phyloP scores from a whole-genome alignment of 192 early-diverging fungal genomes.

The Coemansia sp. region DNA sequence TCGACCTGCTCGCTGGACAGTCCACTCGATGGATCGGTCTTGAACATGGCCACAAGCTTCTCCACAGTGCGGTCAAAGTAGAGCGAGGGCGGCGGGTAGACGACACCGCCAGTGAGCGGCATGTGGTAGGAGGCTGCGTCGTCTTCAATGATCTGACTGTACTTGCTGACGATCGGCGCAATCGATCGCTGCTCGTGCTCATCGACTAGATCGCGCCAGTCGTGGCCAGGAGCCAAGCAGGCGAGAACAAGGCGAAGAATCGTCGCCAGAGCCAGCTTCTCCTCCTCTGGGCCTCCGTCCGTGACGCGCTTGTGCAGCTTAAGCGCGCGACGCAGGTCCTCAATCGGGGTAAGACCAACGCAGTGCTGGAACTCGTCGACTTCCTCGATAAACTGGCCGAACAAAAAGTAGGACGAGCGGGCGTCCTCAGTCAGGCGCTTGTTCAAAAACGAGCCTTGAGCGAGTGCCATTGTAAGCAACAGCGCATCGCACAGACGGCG shows the following conservation, averaged over 20 bases:
- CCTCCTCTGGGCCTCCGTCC: slow-evolving; percentile 71
- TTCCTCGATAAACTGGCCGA: slow-evolving; percentile 96
- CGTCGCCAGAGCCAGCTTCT: slow-evolving; percentile 77
- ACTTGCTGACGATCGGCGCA: slow-evolving; percentile 74
- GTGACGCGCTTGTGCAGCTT: slow-evolving; percentile 67
- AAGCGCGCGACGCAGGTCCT: slow-evolving; percentile 79
- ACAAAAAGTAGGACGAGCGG: slow-evolving; percentile 85
- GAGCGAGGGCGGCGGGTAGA: slow-evolving; percentile 65
- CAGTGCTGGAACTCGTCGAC: slow-evolving; percentile 88
- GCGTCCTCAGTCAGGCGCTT: slow-evolving; percentile 74
- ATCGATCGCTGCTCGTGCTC: slow-evolving; percentile 77
- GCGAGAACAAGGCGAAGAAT: slow-evolving; percentile 78
- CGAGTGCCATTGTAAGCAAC: slow-evolving; percentile 75
- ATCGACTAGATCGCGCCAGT: slow-evolving; percentile 93
- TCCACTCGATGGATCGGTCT: slow-evolving; percentile 66
- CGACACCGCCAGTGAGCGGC: slow-evolving; percentile 53
- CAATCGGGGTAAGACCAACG: slow-evolving; percentile 75
- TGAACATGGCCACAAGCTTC: slow-evolving; percentile 84
- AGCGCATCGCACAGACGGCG: slow-evolving; percentile 83
- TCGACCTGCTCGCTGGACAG: slow-evolving; percentile 63
- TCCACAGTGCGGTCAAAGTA: slow-evolving; percentile 96
- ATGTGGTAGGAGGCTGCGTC: slow-evolving; percentile 56
- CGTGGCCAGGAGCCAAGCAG: slow-evolving; percentile 77
- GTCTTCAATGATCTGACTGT: slow-evolving; percentile 51
- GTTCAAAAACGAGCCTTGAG: slow-evolving; percentile 65